Percentiles rank a stretch among this genome's conserved stretches.
These are phyloP conservation scores for Lipomyces anomalus DNA, from an alignment of 805 yeast species.

Conservation along the genomic window DNA sequence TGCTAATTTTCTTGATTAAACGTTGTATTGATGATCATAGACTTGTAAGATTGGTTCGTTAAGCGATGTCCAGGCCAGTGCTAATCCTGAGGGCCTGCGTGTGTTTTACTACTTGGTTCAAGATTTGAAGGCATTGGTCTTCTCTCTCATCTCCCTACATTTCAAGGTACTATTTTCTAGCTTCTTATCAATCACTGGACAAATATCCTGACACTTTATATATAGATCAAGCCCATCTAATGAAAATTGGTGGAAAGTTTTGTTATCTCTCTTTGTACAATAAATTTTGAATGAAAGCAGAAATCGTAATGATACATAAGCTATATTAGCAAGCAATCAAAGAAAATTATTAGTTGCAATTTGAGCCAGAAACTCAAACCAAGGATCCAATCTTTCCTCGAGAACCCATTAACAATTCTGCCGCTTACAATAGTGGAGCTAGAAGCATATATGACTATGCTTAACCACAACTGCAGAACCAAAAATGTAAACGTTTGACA, in stretches of 20 bases:
- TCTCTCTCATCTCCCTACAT: slow-evolving; percentile 40
- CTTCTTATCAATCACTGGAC: no score
- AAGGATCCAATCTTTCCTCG: slow-evolving; percentile 90
- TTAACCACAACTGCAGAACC: slow-evolving; percentile 85
- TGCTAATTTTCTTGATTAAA: neutral
- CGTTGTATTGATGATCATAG: slow-evolving; percentile 6
- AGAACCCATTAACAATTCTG: slow-evolving; percentile 80
- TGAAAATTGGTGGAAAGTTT: no score
- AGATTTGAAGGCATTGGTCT: slow-evolving; percentile 41
- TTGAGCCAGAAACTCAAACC: no score
- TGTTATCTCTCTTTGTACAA: slow-evolving; percentile 23
- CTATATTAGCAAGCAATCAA: no score
- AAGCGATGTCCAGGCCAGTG: slow-evolving; percentile 37
- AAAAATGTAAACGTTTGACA: slow-evolving; percentile 71
- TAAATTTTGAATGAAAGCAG: no score
- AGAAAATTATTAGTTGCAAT: no score
- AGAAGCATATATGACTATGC: slow-evolving; percentile 64
- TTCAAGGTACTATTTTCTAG: no score
- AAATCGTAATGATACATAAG: no score
- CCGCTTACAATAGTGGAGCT: slow-evolving; percentile 88
- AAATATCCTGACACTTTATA: no score
- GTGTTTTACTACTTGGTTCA: slow-evolving; percentile 42
- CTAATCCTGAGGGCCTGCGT: slow-evolving; percentile 43
- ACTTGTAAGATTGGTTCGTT: slow-evolving; percentile 39
- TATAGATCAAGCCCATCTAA: no score